Evolutionary conservation across 306 rosid species (phyloP).

Genomic region (Quercus wislizeni): DNA sequence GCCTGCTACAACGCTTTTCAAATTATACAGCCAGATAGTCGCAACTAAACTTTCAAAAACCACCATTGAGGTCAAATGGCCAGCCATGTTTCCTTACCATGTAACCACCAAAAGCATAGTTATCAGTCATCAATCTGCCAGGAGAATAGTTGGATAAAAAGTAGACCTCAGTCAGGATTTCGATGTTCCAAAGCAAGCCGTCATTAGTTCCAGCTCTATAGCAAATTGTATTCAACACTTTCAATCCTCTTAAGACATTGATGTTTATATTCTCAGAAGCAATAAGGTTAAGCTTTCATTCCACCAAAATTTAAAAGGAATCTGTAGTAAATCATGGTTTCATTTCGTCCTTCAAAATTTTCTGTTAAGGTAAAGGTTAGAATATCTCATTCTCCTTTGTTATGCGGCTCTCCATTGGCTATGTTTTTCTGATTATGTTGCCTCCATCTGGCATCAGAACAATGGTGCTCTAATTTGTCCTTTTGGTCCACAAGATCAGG

Average conservation of each 20-base stretch:
- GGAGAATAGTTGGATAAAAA: neutral
- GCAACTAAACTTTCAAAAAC: neutral
- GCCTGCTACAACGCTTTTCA: neutral
- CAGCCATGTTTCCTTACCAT: too few species aligned
- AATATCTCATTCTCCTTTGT: slow-evolving; percentile 1
- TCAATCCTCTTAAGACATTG: neutral
- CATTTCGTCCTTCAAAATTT: neutral
- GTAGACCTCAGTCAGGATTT: neutral
- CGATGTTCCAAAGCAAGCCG: neutral
- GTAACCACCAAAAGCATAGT: neutral
- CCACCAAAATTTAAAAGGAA: neutral
- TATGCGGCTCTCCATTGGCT: slow-evolving; percentile 1
- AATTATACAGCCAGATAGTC: neutral
- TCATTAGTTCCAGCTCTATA: neutral
- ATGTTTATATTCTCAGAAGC: neutral
- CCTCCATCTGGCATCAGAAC: slow-evolving; percentile 36
- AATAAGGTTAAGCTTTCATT: neutral
- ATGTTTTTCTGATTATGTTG: neutral
- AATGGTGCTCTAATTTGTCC: slow-evolving; percentile 24
- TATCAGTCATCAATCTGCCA: neutral
- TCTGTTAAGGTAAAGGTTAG: neutral
- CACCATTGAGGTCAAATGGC: neutral
- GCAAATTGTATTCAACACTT: too few species aligned
- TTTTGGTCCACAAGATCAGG: slow-evolving; percentile 29
- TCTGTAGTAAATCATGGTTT: neutral